A percentile compares a stretch with the other conserved stretches of the same genome.
Evolutionary conservation across 352 stramenopile species (phyloP).

Genomic region (Phytophthora gonapodyides): DNA sequence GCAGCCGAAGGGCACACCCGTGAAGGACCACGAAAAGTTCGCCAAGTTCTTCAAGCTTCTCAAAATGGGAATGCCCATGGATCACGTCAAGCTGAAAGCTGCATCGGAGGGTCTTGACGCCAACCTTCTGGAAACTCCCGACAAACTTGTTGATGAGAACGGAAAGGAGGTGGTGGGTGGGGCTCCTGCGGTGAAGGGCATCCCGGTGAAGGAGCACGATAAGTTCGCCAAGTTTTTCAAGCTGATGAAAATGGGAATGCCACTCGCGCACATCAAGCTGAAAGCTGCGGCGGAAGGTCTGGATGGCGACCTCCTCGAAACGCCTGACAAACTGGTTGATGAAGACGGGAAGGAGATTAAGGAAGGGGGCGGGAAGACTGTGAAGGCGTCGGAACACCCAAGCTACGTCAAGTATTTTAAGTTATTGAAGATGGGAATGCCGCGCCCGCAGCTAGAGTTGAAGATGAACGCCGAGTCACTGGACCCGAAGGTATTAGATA

Average conservation of each 20-base stretch:
- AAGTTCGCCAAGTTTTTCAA: conserved; percentile 94
- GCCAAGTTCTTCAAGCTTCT: conserved; percentile 96
- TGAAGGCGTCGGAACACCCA: conserved; percentile 82
- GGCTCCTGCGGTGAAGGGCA: conserved; percentile 20
- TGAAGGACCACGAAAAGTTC: conserved; percentile 92
- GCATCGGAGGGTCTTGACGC: conserved; percentile 62
- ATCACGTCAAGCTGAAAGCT: conserved; percentile 89
- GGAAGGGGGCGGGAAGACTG: conserved; percentile 27
- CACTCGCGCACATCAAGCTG: conserved; percentile 88
- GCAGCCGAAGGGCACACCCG: conserved; percentile 40
- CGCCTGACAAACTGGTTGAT: conserved; percentile 62
- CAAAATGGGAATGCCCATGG: conserved; percentile 85
- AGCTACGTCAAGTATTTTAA: conserved; percentile 96
- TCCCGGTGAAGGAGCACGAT: conserved; percentile 61
- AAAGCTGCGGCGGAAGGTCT: conserved; percentile 78
- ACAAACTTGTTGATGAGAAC: conserved; percentile 60
- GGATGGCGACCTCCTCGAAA: conserved; percentile 61
- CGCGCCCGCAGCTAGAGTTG: conserved; percentile 90
- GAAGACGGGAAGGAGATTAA: conserved; percentile 56
- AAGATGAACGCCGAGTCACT: conserved; percentile 93
- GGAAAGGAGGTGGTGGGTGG: conserved; percentile 49
- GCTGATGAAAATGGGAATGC: conserved; percentile 89
- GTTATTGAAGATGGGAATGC: conserved; percentile 96
- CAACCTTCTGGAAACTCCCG: conserved; percentile 57
- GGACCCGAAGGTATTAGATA: conserved; percentile 90